Base-by-base conservation (phyloP, 1,284 basidiomycete species). In the Cryptococcus hybrid region DNA sequence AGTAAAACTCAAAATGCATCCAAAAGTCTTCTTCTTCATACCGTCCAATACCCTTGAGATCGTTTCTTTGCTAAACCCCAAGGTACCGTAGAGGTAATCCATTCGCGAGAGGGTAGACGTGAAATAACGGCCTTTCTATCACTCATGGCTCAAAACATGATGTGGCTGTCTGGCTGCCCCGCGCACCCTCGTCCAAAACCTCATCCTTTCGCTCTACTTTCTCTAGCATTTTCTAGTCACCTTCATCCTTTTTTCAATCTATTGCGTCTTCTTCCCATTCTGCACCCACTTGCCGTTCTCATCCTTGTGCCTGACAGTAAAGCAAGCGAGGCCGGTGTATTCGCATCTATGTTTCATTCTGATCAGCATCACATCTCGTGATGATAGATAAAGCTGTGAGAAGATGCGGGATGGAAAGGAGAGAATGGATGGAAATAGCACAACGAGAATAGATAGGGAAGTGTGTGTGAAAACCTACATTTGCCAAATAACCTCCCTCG, bases 281-380 rank as follows among this genome's bases (percentile, higher is more conserved):
- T 81, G 75, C 45, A 82, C 79, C 90, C 90, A 92, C 30, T 84
- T 80, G 5, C 90, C 90, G 50, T 84, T 78, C 38, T 78, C 80
- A 66, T 90, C 89, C 81, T 86, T 89, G 80, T 89, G 91, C 59
- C 86, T 81, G 24, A 93, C 90, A 5, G 88, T 90, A 71, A 94
- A 91, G 78, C 92, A 94, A 0, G 90, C 92, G 60, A 93, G 89
- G 7, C 92, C 91, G 52, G 92, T 82, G 77, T 87, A 88, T 62
- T 92, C 84, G 55, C 89, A 92, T 73, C 77, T 78, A 55, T 5
- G 36, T 18, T 35, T n/a, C 50, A 49, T 49, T 24, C 15, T 2
- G 8, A 49, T 48, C 54, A 43, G 51, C 47, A 30, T 30, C 30
- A 4, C 30, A 30, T 2, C n/a, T 51, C 24, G 40, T 30, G 30